Evolutionary conservation across 345 rosid genomes (phyloP).

Genomic region (sweet orange (Citrus sinensis)): DNA sequence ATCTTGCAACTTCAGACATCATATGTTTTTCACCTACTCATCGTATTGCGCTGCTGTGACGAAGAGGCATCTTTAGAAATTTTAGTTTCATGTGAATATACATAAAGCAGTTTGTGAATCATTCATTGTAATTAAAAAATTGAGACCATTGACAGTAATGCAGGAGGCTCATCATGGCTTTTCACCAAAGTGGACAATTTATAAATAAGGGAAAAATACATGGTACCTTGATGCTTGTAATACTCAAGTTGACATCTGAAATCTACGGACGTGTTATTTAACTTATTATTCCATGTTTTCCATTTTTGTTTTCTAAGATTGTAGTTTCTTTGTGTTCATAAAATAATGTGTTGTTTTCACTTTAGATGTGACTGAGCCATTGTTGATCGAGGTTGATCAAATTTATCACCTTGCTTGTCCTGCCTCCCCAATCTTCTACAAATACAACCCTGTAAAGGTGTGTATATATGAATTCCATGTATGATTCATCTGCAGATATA

Average conservation of each 20-base stretch:
- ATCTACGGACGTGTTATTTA: not conserved
- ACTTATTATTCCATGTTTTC: not conserved
- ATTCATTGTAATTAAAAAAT: not conserved
- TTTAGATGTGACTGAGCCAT: conserved; percentile 87
- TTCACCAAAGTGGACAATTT: not conserved
- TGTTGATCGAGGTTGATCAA: conserved; percentile 84
- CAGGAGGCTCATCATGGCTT: not conserved
- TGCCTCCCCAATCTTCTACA: conserved; percentile 97
- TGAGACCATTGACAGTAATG: not conserved
- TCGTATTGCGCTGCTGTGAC: not conserved
- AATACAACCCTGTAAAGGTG: conserved; percentile 96
- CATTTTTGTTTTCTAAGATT: not conserved
- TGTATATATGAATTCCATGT: not conserved
- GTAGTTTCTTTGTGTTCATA: not conserved
- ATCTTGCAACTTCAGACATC: not conserved
- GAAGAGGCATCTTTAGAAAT: not conserved
- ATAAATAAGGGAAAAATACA: not conserved
- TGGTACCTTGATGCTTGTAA: not conserved
- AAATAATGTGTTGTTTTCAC: not conserved
- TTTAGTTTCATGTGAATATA: not conserved
- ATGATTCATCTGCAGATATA: not conserved
- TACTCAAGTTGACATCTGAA: not conserved
- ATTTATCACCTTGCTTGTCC: conserved; percentile 98
- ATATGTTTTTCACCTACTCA: not conserved
- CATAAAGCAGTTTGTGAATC: too few relatives aligned